Evolutionary conservation across 805 yeast species (phyloP).

Genomic region (Suhomyces emberorum): DNA sequence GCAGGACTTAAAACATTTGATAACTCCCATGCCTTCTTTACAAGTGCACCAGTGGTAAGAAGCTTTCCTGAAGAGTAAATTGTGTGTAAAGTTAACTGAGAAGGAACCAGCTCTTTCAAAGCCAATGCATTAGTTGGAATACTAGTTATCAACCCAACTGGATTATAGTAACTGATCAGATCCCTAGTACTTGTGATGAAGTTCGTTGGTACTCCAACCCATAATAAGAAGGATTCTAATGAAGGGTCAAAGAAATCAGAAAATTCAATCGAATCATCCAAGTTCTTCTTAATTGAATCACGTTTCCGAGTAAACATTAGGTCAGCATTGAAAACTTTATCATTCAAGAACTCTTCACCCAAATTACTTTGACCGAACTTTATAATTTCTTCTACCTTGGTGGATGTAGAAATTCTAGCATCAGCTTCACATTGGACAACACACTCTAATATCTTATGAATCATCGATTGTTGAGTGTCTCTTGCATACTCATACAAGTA

Average conservation of each 20-base stretch:
- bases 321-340: constrained; percentile 62
- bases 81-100: constrained; percentile 40
- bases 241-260: constrained; percentile 82
- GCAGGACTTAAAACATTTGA: constrained; percentile 35
- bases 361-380: constrained; percentile 59
- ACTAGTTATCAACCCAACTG: constrained; percentile 25
- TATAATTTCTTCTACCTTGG: constrained; percentile 61
- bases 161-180: constrained; percentile 33
- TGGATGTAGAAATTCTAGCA: constrained; percentile 61
- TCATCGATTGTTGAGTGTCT: constrained; percentile 64
- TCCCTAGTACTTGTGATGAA: constrained; percentile 23
- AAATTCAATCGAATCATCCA: constrained; percentile 58
- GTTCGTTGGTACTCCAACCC: constrained; percentile 40
- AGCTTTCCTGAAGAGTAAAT: constrained; percentile 38
- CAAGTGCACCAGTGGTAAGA: constrained; percentile 41
- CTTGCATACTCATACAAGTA: constrained; percentile 66
- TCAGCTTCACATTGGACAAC: constrained; percentile 63
- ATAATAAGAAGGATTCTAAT: constrained; percentile 51
- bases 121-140: constrained; percentile 30
- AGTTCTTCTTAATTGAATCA: constrained; percentile 57
- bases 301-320: constrained; percentile 79
- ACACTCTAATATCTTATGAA: constrained; percentile 59
- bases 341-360: constrained; percentile 58
- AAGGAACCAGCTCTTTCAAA: constrained; percentile 30
- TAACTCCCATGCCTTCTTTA: constrained; percentile 33